A percentile compares a stretch with the other conserved stretches of the same genome.
Conservation (phyloP, 768 basidiomycete genomes). For the Gymnopilus junonius region DNA sequence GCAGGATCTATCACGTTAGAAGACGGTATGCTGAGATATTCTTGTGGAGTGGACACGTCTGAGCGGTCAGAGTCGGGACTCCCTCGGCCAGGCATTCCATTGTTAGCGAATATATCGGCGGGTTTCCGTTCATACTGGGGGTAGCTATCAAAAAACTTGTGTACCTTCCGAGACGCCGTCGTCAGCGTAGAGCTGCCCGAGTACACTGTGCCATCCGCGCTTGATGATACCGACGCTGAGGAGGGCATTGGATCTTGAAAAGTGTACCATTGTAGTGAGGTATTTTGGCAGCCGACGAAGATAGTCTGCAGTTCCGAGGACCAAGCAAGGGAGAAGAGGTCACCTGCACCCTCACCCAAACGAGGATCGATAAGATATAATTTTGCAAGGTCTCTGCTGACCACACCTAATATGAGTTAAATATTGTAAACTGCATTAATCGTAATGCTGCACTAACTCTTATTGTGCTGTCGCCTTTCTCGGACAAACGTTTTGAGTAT, state of each 20-base stretch:
- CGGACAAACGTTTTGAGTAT: background rate
- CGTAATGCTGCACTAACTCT: conserved; percentile 52
- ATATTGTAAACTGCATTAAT: background rate
- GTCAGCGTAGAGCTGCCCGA: conserved; percentile 45
- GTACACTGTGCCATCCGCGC: conserved; percentile 13
- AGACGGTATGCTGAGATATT: conserved; percentile 59
- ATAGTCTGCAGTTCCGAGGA: conserved; percentile 67
- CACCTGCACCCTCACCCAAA: conserved; percentile 80
- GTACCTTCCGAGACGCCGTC: conserved; percentile 51
- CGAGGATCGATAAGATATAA: conserved; percentile 81
- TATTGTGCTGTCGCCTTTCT: conserved; percentile 83
- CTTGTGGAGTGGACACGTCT: conserved; percentile 34
- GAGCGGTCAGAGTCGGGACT: conserved; percentile 37
- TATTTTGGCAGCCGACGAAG: conserved; percentile 91
- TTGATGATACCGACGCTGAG: conserved; percentile 19
- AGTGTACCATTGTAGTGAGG: conserved; percentile 88
- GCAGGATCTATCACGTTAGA: conserved; percentile 84
- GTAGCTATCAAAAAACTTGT: conserved; percentile 94
- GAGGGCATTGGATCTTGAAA: conserved; percentile 42
- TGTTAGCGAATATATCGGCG: conserved; percentile 72
- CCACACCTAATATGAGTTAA: conserved; percentile 66
- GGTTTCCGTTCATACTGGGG: conserved; percentile 71
- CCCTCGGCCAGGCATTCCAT: conserved; percentile 38
- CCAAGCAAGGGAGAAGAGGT: conserved; percentile 87
- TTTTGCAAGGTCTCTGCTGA: conserved; percentile 65